phyloP scores from a whole-genome alignment of 306 rosid genomes.

The Rosa chinensis region DNA sequence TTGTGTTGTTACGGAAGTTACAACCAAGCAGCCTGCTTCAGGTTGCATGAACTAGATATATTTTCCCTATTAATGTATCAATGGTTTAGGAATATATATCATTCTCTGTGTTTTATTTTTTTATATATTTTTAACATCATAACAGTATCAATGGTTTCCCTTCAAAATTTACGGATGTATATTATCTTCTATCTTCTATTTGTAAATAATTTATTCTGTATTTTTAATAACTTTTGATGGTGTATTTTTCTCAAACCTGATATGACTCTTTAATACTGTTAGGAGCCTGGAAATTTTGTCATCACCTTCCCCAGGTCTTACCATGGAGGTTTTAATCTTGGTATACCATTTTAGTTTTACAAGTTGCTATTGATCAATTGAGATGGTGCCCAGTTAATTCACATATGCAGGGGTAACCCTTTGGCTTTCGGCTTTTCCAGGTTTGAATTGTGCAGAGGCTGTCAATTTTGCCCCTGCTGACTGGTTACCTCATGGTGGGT shows the following conservation, averaged over 20 bases:
- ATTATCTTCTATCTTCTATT: background rate
- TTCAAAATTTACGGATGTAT: background rate
- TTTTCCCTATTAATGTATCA: background rate
- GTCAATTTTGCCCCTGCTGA: constrained; percentile 99
- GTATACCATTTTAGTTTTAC: constrained; percentile 44
- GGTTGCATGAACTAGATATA: background rate
- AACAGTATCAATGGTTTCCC: background rate
- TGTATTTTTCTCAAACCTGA: constrained; percentile 15
- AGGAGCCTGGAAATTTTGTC: constrained; percentile 99
- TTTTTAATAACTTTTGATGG: background rate
- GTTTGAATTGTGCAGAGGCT: constrained; percentile 98
- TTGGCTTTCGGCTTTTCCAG: constrained; percentile 45
- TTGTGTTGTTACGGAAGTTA: background rate
- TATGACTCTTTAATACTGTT: constrained; percentile 29
- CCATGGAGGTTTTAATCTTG: constrained; percentile 98
- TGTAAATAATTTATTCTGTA: background rate
- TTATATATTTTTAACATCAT: background rate
- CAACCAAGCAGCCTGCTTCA: background rate
- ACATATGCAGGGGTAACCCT: constrained; percentile 15
- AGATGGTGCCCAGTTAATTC: constrained; percentile 11
- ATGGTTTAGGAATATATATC: background rate
- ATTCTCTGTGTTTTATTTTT: background rate
- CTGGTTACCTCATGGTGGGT: constrained; percentile 95
- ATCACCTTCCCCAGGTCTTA: constrained; percentile 94
- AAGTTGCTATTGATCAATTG: constrained; percentile 25